Base-by-base conservation (phyloP, 1,139 yeast species). In the Pichia terricola region DNA sequence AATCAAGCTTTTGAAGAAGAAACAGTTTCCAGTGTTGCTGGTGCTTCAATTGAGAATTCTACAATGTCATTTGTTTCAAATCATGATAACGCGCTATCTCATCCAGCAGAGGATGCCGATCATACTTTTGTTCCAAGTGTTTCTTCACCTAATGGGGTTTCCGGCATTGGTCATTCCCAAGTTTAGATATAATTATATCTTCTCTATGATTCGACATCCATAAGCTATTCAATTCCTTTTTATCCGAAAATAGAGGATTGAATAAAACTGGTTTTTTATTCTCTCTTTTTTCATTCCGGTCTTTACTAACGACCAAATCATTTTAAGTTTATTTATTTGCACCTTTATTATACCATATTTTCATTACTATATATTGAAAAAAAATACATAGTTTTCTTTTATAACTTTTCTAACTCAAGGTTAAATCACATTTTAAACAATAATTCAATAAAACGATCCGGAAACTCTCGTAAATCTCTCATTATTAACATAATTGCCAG, bases 401-500 rank as follows among this genome's bases (percentile, higher is more conserved):
- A 7, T 30, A 8, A 30, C 10, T 30, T 30, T 30, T 10, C 7
- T 30, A 30, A 8, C 32, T 30, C 10, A 30, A 8, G 32, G 10
- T 30, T 16, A 16, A 16, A 16, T 16, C 2, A 16, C 22, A 16
- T 16, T 16, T 16, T 16, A 2, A 16, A 16, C 22, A 16, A 16
- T 16, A 16, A 16, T 16, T 16, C 22, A 16, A 16, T 16, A 16
- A 2, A 16, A 16, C 22, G 22, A 16, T 34, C 35, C 33, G 9
- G 45, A 10, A 10, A 84, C 88, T 45, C 69, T 62, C 57, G 87
- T 95, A 60, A 80, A 89, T 45, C 62, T 61, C 41, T 72, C 78
- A 36, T 73, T 72, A 40, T 75, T 77, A 26, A 88, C 72, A 39
- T 62, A 62, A 0, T 81, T 78, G 4, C 98, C 98, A 39, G 67